These are phyloP conservation scores for Castanopsis chinensis DNA, from an alignment of 306 rosid species.

Conservation along the genomic window DNA sequence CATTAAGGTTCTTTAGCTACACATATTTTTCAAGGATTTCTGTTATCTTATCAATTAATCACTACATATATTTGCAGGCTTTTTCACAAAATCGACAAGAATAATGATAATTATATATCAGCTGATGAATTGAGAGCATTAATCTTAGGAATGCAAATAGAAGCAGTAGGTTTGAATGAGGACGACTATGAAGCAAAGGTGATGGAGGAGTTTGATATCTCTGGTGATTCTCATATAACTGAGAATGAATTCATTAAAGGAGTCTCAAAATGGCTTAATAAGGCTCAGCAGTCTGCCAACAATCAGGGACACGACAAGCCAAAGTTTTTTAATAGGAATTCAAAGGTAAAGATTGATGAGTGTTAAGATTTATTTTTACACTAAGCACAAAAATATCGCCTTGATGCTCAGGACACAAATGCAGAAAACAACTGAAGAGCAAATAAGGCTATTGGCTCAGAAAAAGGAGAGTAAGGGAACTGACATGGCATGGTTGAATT, in stretches of 20 bases:
- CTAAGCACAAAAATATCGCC: neutral
- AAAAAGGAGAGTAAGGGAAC: neutral
- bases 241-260: constrained; percentile 31
- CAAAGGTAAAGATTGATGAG: constrained; percentile 9
- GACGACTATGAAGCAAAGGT: constrained; percentile 24
- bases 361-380: neutral
- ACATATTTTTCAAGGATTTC: neutral
- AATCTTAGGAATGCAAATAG: constrained; percentile 33
- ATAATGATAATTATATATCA: constrained; percentile 16
- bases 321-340: neutral
- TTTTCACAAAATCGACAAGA: constrained; percentile 29
- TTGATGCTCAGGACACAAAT: neutral
- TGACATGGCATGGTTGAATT: constrained; percentile 21
- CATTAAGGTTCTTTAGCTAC: neutral
- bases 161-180: constrained; percentile 14
- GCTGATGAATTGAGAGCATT: constrained; percentile 26
- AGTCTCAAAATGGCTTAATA: constrained; percentile 33
- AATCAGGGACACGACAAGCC: neutral
- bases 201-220: constrained; percentile 28
- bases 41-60: neutral
- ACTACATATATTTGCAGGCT: constrained; percentile 28
- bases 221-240: constrained; percentile 20
- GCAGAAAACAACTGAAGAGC: constrained; percentile 11
- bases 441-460: neutral
- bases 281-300: neutral